Percentiles rank a stretch among this genome's conserved stretches.
Conservation (phyloP, 2,329 filamentous ascomycete species). For the Aspergillus versicolor region DNA sequence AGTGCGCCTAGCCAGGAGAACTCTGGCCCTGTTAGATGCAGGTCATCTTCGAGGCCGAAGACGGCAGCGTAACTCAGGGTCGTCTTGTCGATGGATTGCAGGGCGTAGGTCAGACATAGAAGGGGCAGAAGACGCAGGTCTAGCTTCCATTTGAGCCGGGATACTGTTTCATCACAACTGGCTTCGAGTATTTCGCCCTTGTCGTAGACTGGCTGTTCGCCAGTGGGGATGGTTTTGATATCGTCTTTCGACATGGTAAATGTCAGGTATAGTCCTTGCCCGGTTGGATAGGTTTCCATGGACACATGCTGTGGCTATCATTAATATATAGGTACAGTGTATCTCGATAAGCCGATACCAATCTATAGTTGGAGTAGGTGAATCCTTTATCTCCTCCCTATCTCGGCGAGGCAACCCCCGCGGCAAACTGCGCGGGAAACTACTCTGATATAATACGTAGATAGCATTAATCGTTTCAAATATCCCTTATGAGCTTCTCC, state of each 20-base stretch:
- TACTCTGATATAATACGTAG: background rate
- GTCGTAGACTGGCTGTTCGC: background rate
- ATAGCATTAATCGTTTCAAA: too few relatives aligned
- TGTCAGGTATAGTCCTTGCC: too few relatives aligned
- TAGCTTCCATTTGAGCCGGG: background rate
- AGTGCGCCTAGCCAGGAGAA: constrained; percentile 44
- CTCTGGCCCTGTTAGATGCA: constrained; percentile 35
- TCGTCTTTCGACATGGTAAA: background rate
- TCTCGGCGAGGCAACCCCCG: background rate
- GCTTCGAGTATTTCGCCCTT: background rate
- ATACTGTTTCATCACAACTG: background rate
- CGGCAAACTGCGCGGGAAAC: background rate
- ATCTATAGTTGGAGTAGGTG: too few relatives aligned
- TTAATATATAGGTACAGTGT: too few relatives aligned
- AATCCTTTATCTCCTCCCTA: too few relatives aligned
- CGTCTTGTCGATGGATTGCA: constrained; percentile 11
- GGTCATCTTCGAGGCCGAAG: constrained; percentile 52
- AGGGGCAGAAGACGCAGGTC: background rate
- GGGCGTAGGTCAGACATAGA: background rate
- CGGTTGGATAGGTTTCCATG: too few relatives aligned
- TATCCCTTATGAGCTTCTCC: too few relatives aligned
- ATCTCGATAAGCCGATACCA: too few relatives aligned
- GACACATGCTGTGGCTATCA: too few relatives aligned
- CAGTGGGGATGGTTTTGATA: background rate
- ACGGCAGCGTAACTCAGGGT: constrained; percentile 49